A percentile compares a stretch with the other conserved stretches of the same genome.
phyloP scores from a whole-genome alignment of 2,329 filamentous ascomycete genomes.

The Amesomyces nigricolor region DNA sequence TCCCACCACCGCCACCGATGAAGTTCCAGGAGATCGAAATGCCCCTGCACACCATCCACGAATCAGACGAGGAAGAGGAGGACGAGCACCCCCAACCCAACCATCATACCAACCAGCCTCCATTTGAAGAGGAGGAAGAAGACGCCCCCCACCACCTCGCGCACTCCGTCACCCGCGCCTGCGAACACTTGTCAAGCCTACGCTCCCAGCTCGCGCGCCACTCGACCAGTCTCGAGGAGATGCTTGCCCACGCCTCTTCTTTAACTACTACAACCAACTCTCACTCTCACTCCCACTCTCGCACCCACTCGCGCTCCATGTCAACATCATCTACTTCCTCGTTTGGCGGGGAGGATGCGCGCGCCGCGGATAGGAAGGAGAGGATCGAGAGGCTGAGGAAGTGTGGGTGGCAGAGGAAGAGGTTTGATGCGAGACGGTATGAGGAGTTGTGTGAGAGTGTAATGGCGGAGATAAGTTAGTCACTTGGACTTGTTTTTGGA shows the following conservation, averaged over 20 bases:
- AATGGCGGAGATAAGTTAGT: constrained; percentile 43
- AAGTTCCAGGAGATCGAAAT: constrained; percentile 23
- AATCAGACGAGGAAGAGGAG: constrained; percentile 16
- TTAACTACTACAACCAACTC: background rate
- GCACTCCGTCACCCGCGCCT: constrained; percentile 45
- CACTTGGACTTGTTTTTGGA: background rate
- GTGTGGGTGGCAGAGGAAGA: constrained; percentile 50
- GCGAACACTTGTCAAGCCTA: constrained; percentile 43
- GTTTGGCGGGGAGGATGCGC: constrained; percentile 32
- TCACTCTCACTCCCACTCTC: background rate
- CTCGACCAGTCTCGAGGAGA: constrained; percentile 40
- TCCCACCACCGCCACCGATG: background rate
- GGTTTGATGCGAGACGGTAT: constrained; percentile 50
- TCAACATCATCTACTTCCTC: constrained; percentile 18
- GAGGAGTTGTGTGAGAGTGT: constrained; percentile 47
- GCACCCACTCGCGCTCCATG: constrained; percentile 7
- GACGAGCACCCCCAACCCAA: constrained; percentile 1
- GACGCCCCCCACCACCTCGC: constrained; percentile 35
- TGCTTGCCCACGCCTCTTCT: constrained; percentile 28
- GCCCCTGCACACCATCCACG: constrained; percentile 19
- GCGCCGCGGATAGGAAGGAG: constrained; percentile 40
- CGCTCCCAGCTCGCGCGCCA: constrained; percentile 46
- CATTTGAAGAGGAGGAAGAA: constrained; percentile 11
- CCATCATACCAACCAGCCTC: background rate
- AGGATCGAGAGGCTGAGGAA: constrained; percentile 51